These are phyloP conservation scores for Sporobolus alterniflorus DNA, from an alignment of 202 grass and related monocot species.

Conservation along the genomic window DNA sequence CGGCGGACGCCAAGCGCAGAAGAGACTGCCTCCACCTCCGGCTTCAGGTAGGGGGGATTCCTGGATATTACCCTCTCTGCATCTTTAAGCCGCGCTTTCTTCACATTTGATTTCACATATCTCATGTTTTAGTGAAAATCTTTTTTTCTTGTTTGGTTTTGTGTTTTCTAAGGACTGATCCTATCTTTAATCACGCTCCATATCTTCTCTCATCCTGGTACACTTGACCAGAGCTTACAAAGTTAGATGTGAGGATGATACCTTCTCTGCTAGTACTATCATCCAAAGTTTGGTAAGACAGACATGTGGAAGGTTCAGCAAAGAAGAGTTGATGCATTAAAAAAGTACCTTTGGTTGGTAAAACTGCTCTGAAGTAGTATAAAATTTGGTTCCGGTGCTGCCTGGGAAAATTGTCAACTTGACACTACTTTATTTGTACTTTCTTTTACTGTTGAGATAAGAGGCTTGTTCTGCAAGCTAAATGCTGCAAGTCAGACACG, in stretches of 20 bases:
- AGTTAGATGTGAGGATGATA: not conserved
- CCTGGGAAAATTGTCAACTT: slow-evolving; percentile 24
- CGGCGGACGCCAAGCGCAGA: slow-evolving; percentile 22
- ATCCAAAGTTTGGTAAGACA: slow-evolving; percentile 40
- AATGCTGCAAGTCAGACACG: not conserved
- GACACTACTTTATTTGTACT: not conserved
- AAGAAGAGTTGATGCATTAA: not conserved
- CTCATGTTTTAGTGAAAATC: not conserved
- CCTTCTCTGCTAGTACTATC: too few relatives aligned
- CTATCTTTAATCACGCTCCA: not conserved
- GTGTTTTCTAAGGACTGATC: not conserved
- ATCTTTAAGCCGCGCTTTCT: not conserved
- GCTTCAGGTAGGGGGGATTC: slow-evolving; percentile 47
- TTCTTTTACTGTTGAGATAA: slow-evolving; percentile 9
- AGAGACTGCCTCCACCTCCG: slow-evolving; percentile 44
- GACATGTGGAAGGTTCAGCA: slow-evolving; percentile 30
- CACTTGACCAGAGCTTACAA: slow-evolving; percentile 34
- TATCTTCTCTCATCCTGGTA: slow-evolving; percentile 13
- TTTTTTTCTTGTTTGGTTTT: not conserved
- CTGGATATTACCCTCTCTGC: not conserved
- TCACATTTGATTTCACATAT: not conserved
- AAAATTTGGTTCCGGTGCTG: not conserved
- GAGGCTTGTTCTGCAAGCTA: not conserved
- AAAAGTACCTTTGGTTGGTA: not conserved
- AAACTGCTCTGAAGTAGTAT: slow-evolving; percentile 20